Base-by-base conservation (phyloP, 1,284 basidiomycete genomes). In the Rhodofomes roseus region DNA sequence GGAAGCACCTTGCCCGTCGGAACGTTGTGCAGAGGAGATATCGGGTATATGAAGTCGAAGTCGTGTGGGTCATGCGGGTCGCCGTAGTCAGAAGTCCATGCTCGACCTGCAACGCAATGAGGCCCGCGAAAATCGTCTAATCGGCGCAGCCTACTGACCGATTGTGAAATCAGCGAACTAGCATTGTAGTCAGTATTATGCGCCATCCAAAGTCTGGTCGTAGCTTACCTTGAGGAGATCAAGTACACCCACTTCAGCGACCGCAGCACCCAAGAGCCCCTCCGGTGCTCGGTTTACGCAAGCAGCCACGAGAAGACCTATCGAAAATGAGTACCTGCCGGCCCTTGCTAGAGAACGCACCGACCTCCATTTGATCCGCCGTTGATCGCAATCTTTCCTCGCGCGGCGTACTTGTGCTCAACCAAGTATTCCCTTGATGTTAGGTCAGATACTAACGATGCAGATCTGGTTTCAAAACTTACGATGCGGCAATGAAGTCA, bases 61-160 rank as follows among this genome's bases (percentile, higher is more conserved):
- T 90, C 90, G 18, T 86, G 76, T 2, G 89, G 77, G 59, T 86
- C 77, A 63, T 89, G 83, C 4, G 92, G 89, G 68, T 92, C 78
- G n/a, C 92, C 92, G 66, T 89, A 94, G 72, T 94, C 93, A 22
- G 86, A 82, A 1, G 79, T 83, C 93, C 93, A 95, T 1, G 89
- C 88, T 60, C 82, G 81, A 46, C 91, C 89, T 82, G 60, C 8
- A 52, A 25, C 14, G 39, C 9, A 31, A n/a, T 40, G 11, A 56
- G 34, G 11, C 22, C 23, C 14, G n/a, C n/a, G 23, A 36, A 16
- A 22, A 29, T 52, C 29, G 43, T 11, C n/a, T 23, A 23, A 22
- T 18, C n/a, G 9, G 39, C 2, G 46, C 29, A 29, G n/a, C n/a
- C n/a, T n/a, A 67, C 72, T 61, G 59, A 83, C 86, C 90, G 56